Base-by-base conservation (phyloP, 139 green algal species). In the Chlamydomonas eustigma region DNA sequence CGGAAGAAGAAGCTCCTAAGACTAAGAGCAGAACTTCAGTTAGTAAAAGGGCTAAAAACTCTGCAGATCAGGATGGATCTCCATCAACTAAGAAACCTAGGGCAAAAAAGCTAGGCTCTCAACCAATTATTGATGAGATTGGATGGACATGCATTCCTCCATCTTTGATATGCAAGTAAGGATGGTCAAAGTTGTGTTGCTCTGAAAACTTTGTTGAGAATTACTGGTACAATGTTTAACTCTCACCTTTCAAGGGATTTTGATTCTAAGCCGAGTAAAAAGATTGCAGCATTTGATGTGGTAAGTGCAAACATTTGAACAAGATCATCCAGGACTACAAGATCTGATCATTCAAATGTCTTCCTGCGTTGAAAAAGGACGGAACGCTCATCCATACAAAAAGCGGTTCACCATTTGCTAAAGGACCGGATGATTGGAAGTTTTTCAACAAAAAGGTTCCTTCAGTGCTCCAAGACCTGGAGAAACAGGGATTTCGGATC, bases 271-370 rank as follows among this genome's bases (percentile, higher is more conserved):
- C 63, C 74, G 0, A 39, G 4, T 0, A 39, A 70, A 1, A 90
- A 88, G 71, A 90, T 94, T 35, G 89, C 89, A 1, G 85, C 80
- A 0, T 90, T 94, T 78, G 89, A 92, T 31, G 32, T 92, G 73
- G 82, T 86, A 37, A 64, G 81, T 36, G 1, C 58, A 1, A 51
- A 39, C 63, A 12, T 38, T 70, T 71, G 24, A 38, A n/a, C 3
- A n/a, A 31, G 3, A 31, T 50, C 34, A 37, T 33, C 52, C 50
- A 63, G 32, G n/a, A 18, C 44, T 58, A 28, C 44, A 58, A 58
- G 44, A 58, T 28, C 12, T 18, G 12, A 18, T 58, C 44, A 58
- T 18, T 12, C 33, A 64, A 28, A 33, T 72, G 52, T 68, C 12
- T 28, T 6, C 22, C 31, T 72, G 39, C n/a, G 24, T 50, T 32